A percentile compares a stretch with the other conserved stretches of the same genome.
Conservation (phyloP, 768 basidiomycete genomes). For the Crucibulum laeve region DNA sequence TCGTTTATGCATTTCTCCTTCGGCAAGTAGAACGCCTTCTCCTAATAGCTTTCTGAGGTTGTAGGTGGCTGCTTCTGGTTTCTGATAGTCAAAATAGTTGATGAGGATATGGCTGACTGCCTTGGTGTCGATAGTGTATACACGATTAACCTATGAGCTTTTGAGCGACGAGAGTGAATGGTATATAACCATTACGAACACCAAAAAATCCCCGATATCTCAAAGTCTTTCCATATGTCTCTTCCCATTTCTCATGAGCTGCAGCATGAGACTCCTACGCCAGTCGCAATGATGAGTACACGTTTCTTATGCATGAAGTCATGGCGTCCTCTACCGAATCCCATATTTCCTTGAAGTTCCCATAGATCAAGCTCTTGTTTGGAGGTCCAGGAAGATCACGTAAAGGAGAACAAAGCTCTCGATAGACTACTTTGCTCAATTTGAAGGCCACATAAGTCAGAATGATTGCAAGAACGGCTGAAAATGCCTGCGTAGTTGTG, state of each 20-base stretch:
- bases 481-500: too few relatives aligned
- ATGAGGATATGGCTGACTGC: slow-evolving; percentile 63
- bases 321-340: slow-evolving; percentile 38
- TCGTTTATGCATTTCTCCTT: slow-evolving; percentile 41
- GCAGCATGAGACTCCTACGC: background rate
- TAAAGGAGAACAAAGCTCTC: too few relatives aligned
- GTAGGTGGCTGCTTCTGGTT: slow-evolving; percentile 37
- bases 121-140: slow-evolving; percentile 57
- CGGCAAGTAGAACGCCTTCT: slow-evolving; percentile 46
- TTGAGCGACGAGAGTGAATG: background rate
- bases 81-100: slow-evolving; percentile 52
- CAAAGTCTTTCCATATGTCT: slow-evolving; percentile 42
- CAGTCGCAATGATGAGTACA: slow-evolving; percentile 2
- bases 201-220: slow-evolving; percentile 38
- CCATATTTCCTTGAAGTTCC: slow-evolving; percentile 41
- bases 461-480: too few relatives aligned
- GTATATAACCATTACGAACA: slow-evolving; percentile 28
- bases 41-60: slow-evolving; percentile 39
- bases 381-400: slow-evolving; percentile 47
- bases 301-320: too few relatives aligned
- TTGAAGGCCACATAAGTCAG: too few relatives aligned
- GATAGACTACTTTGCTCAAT: too few relatives aligned
- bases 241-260: slow-evolving; percentile 41
- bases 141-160: slow-evolving; percentile 23
- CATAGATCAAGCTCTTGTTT: slow-evolving; percentile 39